Conservation (phyloP, 2,329 filamentous ascomycete species). For the Cryphonectria carpinicola region DNA sequence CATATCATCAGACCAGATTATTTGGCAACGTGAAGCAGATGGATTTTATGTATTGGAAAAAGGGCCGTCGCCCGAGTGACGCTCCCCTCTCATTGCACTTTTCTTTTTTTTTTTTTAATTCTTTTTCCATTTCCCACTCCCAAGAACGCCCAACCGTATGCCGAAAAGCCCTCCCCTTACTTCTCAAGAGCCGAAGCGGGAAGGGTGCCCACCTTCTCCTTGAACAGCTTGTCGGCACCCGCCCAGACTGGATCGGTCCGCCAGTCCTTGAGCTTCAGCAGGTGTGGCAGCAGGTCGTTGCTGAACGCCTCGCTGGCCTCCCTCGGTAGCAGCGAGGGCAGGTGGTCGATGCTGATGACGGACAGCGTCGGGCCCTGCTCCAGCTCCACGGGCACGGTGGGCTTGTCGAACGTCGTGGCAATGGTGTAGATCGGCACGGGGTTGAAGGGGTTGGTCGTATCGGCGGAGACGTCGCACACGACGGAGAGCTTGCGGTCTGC, state of each 20-base stretch:
- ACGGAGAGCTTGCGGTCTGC: constrained; percentile 73
- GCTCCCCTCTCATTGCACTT: not conserved
- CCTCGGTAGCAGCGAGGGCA: constrained; percentile 80
- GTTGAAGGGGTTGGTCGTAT: constrained; percentile 75
- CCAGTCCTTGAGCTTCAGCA: constrained; percentile 78
- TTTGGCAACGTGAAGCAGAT: not conserved
- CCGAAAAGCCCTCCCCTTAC: constrained; percentile 12
- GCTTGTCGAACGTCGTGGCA: constrained; percentile 85
- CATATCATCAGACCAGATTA: not conserved
- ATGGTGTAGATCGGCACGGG: constrained; percentile 78
- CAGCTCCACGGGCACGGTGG: constrained; percentile 76
- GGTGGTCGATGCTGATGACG: constrained; percentile 87
- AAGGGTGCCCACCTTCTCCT: constrained; percentile 71
- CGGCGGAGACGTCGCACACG: constrained; percentile 78
- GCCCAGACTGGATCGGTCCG: constrained; percentile 77
- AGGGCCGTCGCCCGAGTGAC: not conserved
- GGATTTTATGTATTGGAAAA: not conserved
- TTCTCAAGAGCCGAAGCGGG: constrained; percentile 29
- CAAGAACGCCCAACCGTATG: constrained; percentile 26
- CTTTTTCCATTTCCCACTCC: not conserved
- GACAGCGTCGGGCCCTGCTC: constrained; percentile 63
- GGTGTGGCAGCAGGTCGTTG: constrained; percentile 73
- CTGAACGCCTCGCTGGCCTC: constrained; percentile 87
- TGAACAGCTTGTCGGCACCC: constrained; percentile 81
- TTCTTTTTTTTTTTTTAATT: not conserved